phyloP scores from a whole-genome alignment of 257 asterid species.

The Solanum chiquidenum region DNA sequence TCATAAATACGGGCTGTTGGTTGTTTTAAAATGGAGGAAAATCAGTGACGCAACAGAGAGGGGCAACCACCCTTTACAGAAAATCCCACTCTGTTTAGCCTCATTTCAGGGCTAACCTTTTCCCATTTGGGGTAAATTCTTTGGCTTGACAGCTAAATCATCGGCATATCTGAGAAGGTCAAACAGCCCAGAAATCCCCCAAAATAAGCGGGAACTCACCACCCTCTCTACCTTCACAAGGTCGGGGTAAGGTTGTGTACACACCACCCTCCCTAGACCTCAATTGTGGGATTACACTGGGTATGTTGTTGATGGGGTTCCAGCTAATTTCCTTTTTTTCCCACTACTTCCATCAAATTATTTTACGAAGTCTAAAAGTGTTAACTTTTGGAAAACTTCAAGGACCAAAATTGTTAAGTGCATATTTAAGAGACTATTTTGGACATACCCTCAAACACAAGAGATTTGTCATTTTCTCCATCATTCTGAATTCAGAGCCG shows the following conservation, averaged over 20 bases:
- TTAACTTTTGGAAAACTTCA: not conserved
- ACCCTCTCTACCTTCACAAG: not conserved
- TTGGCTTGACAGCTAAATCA: not conserved
- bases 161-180: not conserved
- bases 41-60: slow-evolving; percentile 15
- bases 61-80: slow-evolving; percentile 10
- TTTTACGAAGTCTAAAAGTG: not conserved
- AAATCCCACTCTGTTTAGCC: slow-evolving; percentile 5
- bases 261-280: not conserved
- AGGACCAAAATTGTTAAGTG: not conserved
- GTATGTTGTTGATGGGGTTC: not conserved
- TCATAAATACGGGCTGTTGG: slow-evolving; percentile 6
- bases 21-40: not conserved
- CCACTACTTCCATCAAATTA: not conserved
- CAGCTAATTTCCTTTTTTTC: not conserved
- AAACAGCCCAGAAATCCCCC: not conserved
- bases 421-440: not conserved
- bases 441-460: not conserved
- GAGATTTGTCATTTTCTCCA: not conserved
- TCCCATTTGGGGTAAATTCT: not conserved
- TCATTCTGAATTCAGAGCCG: not conserved
- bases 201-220: not conserved
- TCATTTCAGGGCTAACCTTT: not conserved
- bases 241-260: not conserved
- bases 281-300: not conserved